Conservation (phyloP, 2,329 filamentous ascomycete species). For the Colletotrichum lini region DNA sequence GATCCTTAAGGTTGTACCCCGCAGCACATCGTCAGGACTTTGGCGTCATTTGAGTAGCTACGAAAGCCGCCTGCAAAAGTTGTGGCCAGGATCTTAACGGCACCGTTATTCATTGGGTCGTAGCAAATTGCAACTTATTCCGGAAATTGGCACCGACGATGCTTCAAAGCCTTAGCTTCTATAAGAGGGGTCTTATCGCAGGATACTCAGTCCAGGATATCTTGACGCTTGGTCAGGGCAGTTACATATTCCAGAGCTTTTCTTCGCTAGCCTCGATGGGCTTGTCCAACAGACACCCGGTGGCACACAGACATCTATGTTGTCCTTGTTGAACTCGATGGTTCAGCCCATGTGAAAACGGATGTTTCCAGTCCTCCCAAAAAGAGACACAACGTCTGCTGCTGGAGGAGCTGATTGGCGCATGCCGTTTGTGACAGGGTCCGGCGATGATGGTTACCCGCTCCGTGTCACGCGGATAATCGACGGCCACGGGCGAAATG, state of each 20-base stretch:
- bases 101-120: slow-evolving; percentile 82
- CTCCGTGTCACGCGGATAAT: slow-evolving; percentile 2
- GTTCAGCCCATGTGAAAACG: slow-evolving; percentile 76
- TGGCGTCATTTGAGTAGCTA: slow-evolving; percentile 75
- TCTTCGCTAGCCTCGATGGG: slow-evolving; percentile 19
- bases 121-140: slow-evolving; percentile 72
- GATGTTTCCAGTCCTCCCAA: slow-evolving; percentile 78
- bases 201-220: accelerated
- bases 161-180: background rate
- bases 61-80: slow-evolving; percentile 75
- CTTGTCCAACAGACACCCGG: slow-evolving; percentile 77
- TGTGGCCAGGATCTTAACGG: slow-evolving; percentile 75
- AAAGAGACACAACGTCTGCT: slow-evolving; percentile 79
- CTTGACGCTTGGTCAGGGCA: too few relatives aligned
- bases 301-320: slow-evolving; percentile 79
- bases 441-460: background rate
- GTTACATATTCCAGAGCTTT: too few relatives aligned
- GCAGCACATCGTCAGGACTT: slow-evolving; percentile 77
- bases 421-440: background rate
- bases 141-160: slow-evolving; percentile 72
- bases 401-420: slow-evolving; percentile 67
- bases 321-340: slow-evolving; percentile 68
- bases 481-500: background rate
- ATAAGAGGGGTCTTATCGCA: too few relatives aligned
- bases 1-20: slow-evolving; percentile 80